A percentile compares a stretch with the other conserved stretches of the same genome.
These are phyloP conservation scores for Lentinula raphanica DNA, from an alignment of 768 basidiomycete genomes.

Conservation along the genomic window DNA sequence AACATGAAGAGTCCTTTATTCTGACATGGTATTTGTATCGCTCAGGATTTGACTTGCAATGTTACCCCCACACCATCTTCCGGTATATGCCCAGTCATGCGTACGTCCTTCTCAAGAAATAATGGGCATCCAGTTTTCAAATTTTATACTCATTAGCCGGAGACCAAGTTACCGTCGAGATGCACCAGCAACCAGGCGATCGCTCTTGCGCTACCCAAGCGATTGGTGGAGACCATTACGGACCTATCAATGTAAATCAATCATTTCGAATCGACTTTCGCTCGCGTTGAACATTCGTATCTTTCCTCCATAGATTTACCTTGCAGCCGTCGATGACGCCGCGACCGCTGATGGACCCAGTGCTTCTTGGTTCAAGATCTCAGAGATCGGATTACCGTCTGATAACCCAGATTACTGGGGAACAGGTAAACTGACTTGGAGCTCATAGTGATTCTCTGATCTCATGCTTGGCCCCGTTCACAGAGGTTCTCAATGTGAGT, in stretches of 20 bases:
- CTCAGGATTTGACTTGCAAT: conserved; percentile 47
- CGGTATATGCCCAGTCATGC: conserved; percentile 37
- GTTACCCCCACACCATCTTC: conserved; percentile 25
- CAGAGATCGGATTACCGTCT: conserved; percentile 43
- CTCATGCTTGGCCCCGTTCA: not conserved
- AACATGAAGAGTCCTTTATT: too few species aligned
- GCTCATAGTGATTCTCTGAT: not conserved
- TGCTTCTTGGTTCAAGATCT: conserved; percentile 48
- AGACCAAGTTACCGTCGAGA: conserved; percentile 44
- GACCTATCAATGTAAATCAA: conserved; percentile 33
- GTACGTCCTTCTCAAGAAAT: conserved; percentile 18
- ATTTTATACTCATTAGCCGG: conserved; percentile 27
- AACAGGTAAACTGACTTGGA: conserved; percentile 22
- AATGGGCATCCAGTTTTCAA: not conserved
- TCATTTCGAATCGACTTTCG: not conserved
- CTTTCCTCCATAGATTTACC: conserved; percentile 28
- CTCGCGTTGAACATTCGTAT: not conserved
- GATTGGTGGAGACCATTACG: conserved; percentile 48
- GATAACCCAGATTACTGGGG: conserved; percentile 44
- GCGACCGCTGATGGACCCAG: conserved; percentile 36
- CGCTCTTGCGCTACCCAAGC: conserved; percentile 42
- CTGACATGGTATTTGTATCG: not conserved
- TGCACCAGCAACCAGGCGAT: conserved; percentile 47
- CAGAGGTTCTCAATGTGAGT: conserved; percentile 28
- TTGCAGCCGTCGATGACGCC: conserved; percentile 44